Base-by-base conservation (phyloP, 495 filamentous ascomycete species). In the Tuber borchii region DNA sequence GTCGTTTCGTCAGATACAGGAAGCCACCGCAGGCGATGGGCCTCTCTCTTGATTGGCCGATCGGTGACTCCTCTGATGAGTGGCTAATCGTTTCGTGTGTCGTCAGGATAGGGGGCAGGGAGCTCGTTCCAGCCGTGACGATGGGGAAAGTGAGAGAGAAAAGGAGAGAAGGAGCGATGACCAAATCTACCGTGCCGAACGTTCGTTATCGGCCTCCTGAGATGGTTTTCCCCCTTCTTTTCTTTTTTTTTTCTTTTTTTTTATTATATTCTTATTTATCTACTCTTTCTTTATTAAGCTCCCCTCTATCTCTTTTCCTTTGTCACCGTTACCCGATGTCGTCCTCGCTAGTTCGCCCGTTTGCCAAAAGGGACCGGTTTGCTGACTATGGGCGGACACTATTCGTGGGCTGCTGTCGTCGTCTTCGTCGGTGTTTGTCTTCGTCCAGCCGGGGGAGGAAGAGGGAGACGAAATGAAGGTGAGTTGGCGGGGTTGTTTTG, bases 401-500 rank as follows among this genome's bases (percentile, higher is more conserved):
- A 46, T 73, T 56, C 65, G 61, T 42, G 31, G 26, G 77, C 40
- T 39, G 78, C 78, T 34, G 70, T 44, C 51, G 78, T 79, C 44
- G 75, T 44, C 34, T 37, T 37, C 61, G 61, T 45, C 44, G 42
- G 20, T 72, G 51, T 72, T 69, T 70, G 72, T 75, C 78, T 65
- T 73, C 69, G 70, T 79, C 72, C 56, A 34, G 26, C 56, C 56
- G 31, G 26, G 31, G 56, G 56, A 31, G 17, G 56, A 9, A 65
- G 56, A 65, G 7, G 56, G 17, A 17, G 56, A 34, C 56, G 14
- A 34, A 65, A 34, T 34, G 56, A 65, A 65, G 26, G 78, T 76
- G 78, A 79, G 78, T 79, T 79, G 78, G 78, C 78, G 78, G 78
- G 78, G 78, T 75, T 75, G 70, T 79, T 79, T 75, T 79, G 77